Base-by-base conservation (phyloP, 2,329 filamentous ascomycete genomes). In the Trichoderma atroviride region DNA sequence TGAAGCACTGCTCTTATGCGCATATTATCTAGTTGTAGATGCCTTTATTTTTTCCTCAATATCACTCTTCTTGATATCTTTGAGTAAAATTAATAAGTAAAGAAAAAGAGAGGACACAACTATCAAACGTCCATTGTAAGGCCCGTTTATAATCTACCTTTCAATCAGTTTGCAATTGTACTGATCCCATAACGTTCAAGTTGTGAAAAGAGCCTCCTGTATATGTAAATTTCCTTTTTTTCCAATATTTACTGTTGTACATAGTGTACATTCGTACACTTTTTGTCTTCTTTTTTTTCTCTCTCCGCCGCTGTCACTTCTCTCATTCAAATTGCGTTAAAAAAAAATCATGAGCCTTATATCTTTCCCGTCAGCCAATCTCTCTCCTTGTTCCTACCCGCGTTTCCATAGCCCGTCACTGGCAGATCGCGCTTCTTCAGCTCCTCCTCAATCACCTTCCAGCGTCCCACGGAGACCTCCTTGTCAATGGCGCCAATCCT, bases 391-490 rank as follows among this genome's bases (percentile, higher is more conserved):
- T 81, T 81, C 76, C 79, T 81, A 16, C 76, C 73, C 59, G 79
- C 72, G 9, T 78, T 77, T 10, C 77, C 79, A 59, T 81, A 81
- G 3, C 87, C 87, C 4, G 81, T 82, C 19, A 88, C 80, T 9
- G 90, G 88, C 73, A 94, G 78, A 19, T 85, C 86, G 68, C 89
- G 83, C 77, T 86, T 84, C 75, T 81, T 81, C 72, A 95, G 82
- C 79, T 93, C 91, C 75, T 89, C 83, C 78, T 92, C 86, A 75
- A 95, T 92, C 61, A 94, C 79, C 87, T 96, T 96, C 88, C 91
- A 92, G 75, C 92, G 85, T 33, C 93, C 93, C 53, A 92, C 78
- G 60, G 87, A 84, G 74, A 86, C 88, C 80, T 95, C 92, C 78
- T 88, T 89, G 78, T 95, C 87, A 40, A 92, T 88, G 11, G 88